Percentiles rank a stretch among this genome's conserved stretches.
phyloP scores from a whole-genome alignment of 768 basidiomycete genomes.

The Leccinum truebloodii region DNA sequence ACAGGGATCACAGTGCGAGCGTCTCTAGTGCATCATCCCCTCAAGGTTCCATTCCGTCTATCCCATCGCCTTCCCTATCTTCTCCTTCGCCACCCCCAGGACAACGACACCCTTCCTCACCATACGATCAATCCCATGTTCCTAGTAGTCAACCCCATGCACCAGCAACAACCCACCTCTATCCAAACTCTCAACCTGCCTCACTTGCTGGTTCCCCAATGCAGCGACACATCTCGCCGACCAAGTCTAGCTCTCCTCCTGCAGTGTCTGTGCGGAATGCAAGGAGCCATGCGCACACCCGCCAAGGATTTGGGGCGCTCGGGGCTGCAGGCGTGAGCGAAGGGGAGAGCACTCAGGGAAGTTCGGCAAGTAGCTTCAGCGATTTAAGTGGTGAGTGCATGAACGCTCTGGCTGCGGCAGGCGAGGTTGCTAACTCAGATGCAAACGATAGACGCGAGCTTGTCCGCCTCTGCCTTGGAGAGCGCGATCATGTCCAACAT shows the following conservation, averaged over 20 bases:
- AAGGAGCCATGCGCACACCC: constrained; percentile 49
- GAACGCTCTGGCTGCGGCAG: neutral
- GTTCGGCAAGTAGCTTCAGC: constrained; percentile 81
- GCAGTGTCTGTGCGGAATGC: constrained; percentile 56
- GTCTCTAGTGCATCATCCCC: no score
- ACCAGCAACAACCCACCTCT: constrained; percentile 13
- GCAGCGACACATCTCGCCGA: constrained; percentile 50
- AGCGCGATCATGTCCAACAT: constrained; percentile 80
- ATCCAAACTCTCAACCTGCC: constrained; percentile 18
- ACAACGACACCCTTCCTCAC: no score
- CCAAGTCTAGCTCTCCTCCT: constrained; percentile 64
- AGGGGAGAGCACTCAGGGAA: constrained; percentile 63
- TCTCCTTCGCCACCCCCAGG: no score
- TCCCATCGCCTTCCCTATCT: no score
- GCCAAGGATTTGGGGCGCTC: constrained; percentile 46
- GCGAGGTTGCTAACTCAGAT: neutral
- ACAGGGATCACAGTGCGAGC: no score
- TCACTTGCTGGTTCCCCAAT: constrained; percentile 37
- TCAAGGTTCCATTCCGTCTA: no score
- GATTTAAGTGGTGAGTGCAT: constrained; percentile 74
- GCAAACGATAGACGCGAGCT: constrained; percentile 55
- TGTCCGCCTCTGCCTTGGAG: constrained; percentile 78
- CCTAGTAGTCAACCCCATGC: constrained; percentile 6
- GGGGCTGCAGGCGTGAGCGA: constrained; percentile 47
- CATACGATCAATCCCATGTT: constrained; percentile 1